Evolutionary conservation across 192 early-diverging fungal species (phyloP).

Genomic region (Backusella westeae): DNA sequence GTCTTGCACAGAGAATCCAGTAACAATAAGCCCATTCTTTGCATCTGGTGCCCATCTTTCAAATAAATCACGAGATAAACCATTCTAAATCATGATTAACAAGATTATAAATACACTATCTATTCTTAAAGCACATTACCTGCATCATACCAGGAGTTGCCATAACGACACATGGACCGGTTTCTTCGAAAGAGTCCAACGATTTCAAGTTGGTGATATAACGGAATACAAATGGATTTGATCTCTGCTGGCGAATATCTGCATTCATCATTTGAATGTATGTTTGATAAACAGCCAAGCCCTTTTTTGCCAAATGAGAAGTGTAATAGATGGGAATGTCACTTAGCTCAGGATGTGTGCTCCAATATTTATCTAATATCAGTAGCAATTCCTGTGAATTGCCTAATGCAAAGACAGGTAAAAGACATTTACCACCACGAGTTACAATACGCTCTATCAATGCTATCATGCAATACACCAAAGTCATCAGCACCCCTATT

Average conservation of each 20-base stretch:
- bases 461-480: slow-evolving; percentile 17
- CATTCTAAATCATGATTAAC: slow-evolving; percentile 50
- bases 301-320: slow-evolving; percentile 88
- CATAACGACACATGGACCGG: slow-evolving; percentile 98
- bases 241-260: slow-evolving; percentile 82
- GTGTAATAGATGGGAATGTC: slow-evolving; percentile 95
- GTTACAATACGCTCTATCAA: slow-evolving; percentile 79
- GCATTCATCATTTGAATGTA: slow-evolving; percentile 99
- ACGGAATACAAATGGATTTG: slow-evolving; percentile 96
- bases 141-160: slow-evolving; percentile 98
- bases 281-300: slow-evolving; percentile 95
- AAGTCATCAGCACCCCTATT: not conserved
- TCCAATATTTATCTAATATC: slow-evolving; percentile 98
- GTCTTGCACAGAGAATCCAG: slow-evolving; percentile 97
- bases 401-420: slow-evolving; percentile 96
- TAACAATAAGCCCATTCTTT: slow-evolving; percentile 90
- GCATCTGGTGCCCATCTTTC: slow-evolving; percentile 94
- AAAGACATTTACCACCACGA: slow-evolving; percentile 86
- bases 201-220: slow-evolving; percentile 89
- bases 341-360: slow-evolving; percentile 80
- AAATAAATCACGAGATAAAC: slow-evolving; percentile 91
- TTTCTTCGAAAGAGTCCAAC: slow-evolving; percentile 85
- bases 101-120: too few species aligned
- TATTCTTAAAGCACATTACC: slow-evolving; percentile 29
- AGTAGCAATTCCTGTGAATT: slow-evolving; percentile 95